Base-by-base conservation (phyloP, 2,329 filamentous ascomycete genomes). In the Decorospora gaudefroyi region DNA sequence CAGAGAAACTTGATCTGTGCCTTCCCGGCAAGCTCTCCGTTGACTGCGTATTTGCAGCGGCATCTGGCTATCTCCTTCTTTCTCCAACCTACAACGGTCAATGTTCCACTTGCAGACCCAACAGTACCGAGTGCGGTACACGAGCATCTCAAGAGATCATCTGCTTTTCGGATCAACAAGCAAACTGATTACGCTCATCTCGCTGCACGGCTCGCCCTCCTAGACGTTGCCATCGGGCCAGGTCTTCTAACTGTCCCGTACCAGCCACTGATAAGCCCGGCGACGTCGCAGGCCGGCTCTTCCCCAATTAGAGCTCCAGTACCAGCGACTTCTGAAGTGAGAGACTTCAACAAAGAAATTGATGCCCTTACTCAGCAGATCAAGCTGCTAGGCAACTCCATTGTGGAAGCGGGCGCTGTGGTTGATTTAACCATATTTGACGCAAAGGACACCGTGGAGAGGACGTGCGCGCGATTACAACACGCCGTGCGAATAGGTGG, bases 181-280 rank as follows among this genome's bases (percentile, higher is more conserved):
- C 57, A 75, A 19, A 87, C 85, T 11, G 73, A 96, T 68, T 96
- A 88, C 68, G 74, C 76, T 11, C 77, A 84, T 41, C 78, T 96
- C 1, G 76, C 78, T 22, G 83, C 87, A 2, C 76, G 83, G 11
- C 75, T 88, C 3, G 72, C 78, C 3, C 78, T 95, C 13, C 78
- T 96, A 4, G 86, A 93, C 61, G 80, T 89, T 26, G 85, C 83
- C 11, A 76, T 96, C 37, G 88, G 89, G 47, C 81, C 85, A 45
- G 88, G 80, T 2, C 72, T 71, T 32, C 56, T 61, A 12, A 45
- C 39, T 4, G 62, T 68, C 0, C 63, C 66, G 6, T 67, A 61
- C 27, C 46, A 59, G 19, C 68, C 69, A 9, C 43, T 55, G 43
- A 42, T 57, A 42, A 65, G 53, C 45, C 67, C 57, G 15, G 32